Base-by-base conservation (phyloP, 148 eudicot genomes). In the Rhododendron mucronatum region DNA sequence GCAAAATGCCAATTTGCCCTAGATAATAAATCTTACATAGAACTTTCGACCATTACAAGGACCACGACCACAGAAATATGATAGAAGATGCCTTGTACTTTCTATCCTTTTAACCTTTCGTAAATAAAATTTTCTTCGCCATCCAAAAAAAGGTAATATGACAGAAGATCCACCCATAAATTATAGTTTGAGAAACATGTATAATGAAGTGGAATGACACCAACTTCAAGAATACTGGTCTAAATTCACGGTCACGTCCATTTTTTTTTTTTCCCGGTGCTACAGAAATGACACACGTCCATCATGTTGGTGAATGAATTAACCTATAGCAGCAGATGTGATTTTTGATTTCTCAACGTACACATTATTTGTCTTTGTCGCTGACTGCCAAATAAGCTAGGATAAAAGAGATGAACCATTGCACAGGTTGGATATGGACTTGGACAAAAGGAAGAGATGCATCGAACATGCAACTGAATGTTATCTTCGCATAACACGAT, bases 401-500 rank as follows among this genome's bases (percentile, higher is more conserved):
- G 41, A 44, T 12, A 65, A 0, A 59, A 21, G 75, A 14, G 53
- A 63, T 26, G 33, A 63, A 44, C 28, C 53, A 23, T 12, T 45
- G 45, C 47, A 63, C 33, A 50, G 63, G 21, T 23, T 15, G 39
- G 30, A 65, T 0, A 18, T 65, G 16, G 26, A 51, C 20, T 26
- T 44, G 7, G 51, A 83, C 53, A 41, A 74, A 83, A 55, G 11
- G 63, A 37, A n/a, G 55, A 83, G n/a, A 69, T 45, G 41, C 67
- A 21, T 28, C 65, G 12, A 35, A 13, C 18, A 7, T 21, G 26
- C 69, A 73, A 28, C 28, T 47, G 26, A 30, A 59, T 45, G 11
- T 88, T 83, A 96, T 93, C 99, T 92, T 86, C 99, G 91, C 91
- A 93, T 96, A n/a, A 87, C 94, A 81, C 99, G 97, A 86, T 95